Conservation (phyloP, 148 eudicot species). For the Chenopodium album region DNA sequence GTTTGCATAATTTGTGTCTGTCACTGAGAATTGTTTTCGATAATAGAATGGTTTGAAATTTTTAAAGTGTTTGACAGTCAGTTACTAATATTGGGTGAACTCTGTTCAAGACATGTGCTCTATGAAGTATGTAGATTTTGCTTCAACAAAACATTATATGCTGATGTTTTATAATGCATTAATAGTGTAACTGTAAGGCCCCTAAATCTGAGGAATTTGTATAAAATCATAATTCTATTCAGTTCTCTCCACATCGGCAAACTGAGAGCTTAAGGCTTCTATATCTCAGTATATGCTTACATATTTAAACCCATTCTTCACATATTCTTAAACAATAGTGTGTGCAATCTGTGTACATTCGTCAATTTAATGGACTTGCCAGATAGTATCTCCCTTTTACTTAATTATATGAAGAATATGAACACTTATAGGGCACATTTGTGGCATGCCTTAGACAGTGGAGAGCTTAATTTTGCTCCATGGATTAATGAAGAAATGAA, state of each 20-base stretch:
- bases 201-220: not conserved
- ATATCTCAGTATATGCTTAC: no score
- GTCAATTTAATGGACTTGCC: no score
- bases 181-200: not conserved
- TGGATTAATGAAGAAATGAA: no score
- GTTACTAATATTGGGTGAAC: not conserved
- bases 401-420: no score
- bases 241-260: not conserved
- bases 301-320: no score
- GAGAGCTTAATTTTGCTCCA: no score
- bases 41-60: not conserved
- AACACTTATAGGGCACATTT: no score
- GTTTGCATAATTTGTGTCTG: not conserved
- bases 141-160: not conserved
- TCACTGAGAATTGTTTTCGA: not conserved
- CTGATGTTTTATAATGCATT: not conserved
- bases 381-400: no score
- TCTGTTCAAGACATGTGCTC: not conserved
- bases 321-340: no score
- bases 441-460: no score
- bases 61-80: not conserved
- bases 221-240: no score
- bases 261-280: not conserved
- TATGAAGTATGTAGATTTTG: not conserved
- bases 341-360: no score